phyloP scores from a whole-genome alignment of 2,329 filamentous ascomycete species.

The Fusarium decemcellulare region DNA sequence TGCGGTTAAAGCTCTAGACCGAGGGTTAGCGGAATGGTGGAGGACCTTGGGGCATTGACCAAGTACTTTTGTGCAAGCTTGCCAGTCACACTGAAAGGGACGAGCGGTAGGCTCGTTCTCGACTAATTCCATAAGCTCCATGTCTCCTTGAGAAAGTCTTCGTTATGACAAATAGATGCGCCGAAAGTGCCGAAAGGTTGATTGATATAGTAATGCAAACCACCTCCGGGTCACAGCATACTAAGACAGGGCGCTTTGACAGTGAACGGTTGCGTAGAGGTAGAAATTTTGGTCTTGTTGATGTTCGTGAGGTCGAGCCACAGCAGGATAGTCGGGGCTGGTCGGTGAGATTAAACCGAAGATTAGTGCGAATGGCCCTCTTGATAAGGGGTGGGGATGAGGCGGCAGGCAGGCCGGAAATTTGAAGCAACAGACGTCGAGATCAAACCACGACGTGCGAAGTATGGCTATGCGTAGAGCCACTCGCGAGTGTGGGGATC shows the following conservation, averaged over 20 bases:
- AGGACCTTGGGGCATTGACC: not conserved
- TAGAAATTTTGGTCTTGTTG: constrained; percentile 1
- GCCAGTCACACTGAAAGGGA: constrained; percentile 76
- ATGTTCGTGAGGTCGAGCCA: constrained; percentile 3
- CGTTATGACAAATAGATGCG: not conserved
- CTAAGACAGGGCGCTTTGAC: constrained; percentile 11
- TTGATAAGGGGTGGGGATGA: constrained; percentile 8
- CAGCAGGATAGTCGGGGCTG: not conserved
- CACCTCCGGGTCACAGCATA: constrained; percentile 33
- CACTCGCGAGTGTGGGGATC: constrained; percentile 3
- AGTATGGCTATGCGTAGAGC: constrained; percentile 4
- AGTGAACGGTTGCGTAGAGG: constrained; percentile 10
- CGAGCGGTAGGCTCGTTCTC: constrained; percentile 74
- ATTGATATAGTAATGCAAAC: constrained; percentile 9
- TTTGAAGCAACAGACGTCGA: constrained; percentile 11
- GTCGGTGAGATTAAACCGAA: constrained; percentile 8
- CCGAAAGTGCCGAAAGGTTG: constrained; percentile 7
- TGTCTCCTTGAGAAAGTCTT: constrained; percentile 23
- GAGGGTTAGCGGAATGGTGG: constrained; percentile 22
- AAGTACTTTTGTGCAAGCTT: constrained; percentile 72
- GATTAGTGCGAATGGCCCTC: constrained; percentile 21
- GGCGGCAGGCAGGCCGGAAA: constrained; percentile 2
- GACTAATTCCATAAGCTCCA: constrained; percentile 77
- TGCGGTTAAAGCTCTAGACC: constrained; percentile 77
- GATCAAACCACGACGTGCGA: constrained; percentile 2